These are phyloP conservation scores for Daldinia childiae DNA, from an alignment of 495 filamentous ascomycete genomes.

Conservation along the genomic window DNA sequence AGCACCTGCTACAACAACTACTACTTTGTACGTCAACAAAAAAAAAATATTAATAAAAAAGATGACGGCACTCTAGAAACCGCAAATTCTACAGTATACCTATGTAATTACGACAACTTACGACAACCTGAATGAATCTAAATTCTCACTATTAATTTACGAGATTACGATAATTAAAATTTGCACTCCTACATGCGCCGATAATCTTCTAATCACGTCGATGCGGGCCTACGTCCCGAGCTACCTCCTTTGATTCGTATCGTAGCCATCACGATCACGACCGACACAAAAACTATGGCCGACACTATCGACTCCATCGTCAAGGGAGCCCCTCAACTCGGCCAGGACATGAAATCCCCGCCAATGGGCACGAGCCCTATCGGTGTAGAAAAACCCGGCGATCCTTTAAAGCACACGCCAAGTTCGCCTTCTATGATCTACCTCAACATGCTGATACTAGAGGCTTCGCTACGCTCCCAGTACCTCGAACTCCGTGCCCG, in stretches of 20 bases:
- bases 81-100: background rate
- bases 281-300: constrained; percentile 48
- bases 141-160: constrained; percentile 4
- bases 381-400: constrained; percentile 57
- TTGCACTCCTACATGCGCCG: constrained; percentile 27
- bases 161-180: constrained; percentile 6
- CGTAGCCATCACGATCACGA: background rate
- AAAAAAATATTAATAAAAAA: constrained; percentile 14
- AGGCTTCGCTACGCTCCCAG: constrained; percentile 91
- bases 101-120: constrained; percentile 2
- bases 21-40: background rate
- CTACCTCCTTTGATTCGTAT: constrained; percentile 72
- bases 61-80: constrained; percentile 14
- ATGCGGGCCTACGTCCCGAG: constrained; percentile 49
- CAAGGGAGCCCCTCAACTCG: constrained; percentile 76
- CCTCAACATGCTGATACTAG: constrained; percentile 95
- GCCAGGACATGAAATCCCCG: constrained; percentile 47
- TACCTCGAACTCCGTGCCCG: constrained; percentile 90
- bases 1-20: too few relatives aligned
- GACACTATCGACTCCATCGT: constrained; percentile 85
- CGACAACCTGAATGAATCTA: constrained; percentile 11
- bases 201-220: constrained; percentile 31
- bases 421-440: constrained; percentile 96
- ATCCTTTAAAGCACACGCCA: constrained; percentile 83
- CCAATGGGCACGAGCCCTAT: constrained; percentile 56